Evolutionary conservation across 1,139 yeast genomes (phyloP).

Genomic region (Kodamaea sp.): DNA sequence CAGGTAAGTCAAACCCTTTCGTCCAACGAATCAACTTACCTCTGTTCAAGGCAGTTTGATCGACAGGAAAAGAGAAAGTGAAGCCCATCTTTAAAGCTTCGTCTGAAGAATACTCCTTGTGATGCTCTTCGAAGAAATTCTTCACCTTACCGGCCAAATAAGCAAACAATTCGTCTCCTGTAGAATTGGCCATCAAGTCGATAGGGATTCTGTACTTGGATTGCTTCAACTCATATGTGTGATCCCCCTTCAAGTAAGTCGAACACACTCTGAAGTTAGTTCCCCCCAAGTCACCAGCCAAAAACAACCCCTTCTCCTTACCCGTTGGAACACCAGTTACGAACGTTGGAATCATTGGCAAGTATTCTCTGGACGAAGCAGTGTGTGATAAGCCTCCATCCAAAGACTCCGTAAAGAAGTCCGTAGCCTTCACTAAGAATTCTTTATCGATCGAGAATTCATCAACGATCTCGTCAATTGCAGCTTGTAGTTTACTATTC

Average conservation of each 20-base stretch:
- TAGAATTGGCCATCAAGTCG: slow-evolving; percentile 62
- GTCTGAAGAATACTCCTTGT: slow-evolving; percentile 41
- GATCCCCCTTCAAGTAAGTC: slow-evolving; percentile 75
- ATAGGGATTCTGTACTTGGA: slow-evolving; percentile 72
- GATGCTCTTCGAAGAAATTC: slow-evolving; percentile 64
- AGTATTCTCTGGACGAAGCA: slow-evolving; percentile 42
- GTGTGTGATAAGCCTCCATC: slow-evolving; percentile 52
- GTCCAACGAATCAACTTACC: slow-evolving; percentile 94
- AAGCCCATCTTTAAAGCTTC: slow-evolving; percentile 72
- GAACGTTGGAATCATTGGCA: slow-evolving; percentile 90
- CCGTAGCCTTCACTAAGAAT: slow-evolving; percentile 57
- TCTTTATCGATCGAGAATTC: slow-evolving; percentile 58
- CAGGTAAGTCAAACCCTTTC: slow-evolving; percentile 85
- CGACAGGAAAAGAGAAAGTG: slow-evolving; percentile 90
- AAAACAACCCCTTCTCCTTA: slow-evolving; percentile 68
- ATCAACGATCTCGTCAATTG: slow-evolving; percentile 49
- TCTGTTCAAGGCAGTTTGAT: slow-evolving; percentile 73
- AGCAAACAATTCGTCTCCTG: slow-evolving; percentile 58
- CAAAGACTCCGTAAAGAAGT: slow-evolving; percentile 64
- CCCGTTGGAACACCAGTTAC: slow-evolving; percentile 84
- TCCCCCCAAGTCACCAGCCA: slow-evolving; percentile 89
- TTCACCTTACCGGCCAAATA: slow-evolving; percentile 72
- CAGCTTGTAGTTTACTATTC: slow-evolving; percentile 32
- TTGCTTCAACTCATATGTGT: slow-evolving; percentile 71
- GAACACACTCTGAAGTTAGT: slow-evolving; percentile 91